Percentiles rank a stretch among this genome's conserved stretches.
These are phyloP conservation scores for Tranzscheliella williamsii DNA, from an alignment of 1,284 basidiomycete genomes.

Conservation along the genomic window DNA sequence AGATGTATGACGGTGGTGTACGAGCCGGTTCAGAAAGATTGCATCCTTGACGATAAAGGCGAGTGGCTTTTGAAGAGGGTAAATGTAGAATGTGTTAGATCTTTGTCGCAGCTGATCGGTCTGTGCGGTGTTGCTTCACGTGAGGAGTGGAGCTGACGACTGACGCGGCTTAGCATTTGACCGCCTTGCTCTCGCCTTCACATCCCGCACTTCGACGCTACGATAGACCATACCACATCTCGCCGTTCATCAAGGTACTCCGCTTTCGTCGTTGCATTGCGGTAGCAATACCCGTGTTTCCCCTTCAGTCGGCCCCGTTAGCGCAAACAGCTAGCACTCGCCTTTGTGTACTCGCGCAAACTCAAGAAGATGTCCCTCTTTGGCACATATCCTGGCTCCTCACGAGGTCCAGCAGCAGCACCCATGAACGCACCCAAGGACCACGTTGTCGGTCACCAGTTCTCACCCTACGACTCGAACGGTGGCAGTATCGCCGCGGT, in stretches of 20 bases:
- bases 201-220: too few species aligned
- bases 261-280: too few species aligned
- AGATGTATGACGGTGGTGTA: too few species aligned
- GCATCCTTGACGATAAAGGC: too few species aligned
- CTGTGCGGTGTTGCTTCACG: constrained; percentile 27
- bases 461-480: constrained; percentile 59
- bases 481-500: constrained; percentile 58
- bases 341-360: too few species aligned
- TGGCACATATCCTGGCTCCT: constrained; percentile 33
- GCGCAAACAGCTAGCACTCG: too few species aligned
- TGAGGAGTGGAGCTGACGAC: constrained; percentile 40
- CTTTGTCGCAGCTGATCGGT: constrained; percentile 26
- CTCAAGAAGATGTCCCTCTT: constrained; percentile 37
- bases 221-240: too few species aligned
- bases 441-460: constrained; percentile 53
- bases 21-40: too few species aligned
- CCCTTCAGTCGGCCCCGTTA: too few species aligned
- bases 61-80: too few species aligned
- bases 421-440: constrained; percentile 17
- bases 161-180: constrained; percentile 4
- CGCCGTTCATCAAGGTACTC: too few species aligned
- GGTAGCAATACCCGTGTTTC: too few species aligned
- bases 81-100: constrained; percentile 9
- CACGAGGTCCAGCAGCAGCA: constrained; percentile 11
- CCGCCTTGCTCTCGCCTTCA: constrained; percentile 8